A percentile compares a stretch with the other conserved stretches of the same genome.
These are phyloP conservation scores for Nakazawaea peltata DNA, from an alignment of 805 yeast genomes.

Conservation along the genomic window DNA sequence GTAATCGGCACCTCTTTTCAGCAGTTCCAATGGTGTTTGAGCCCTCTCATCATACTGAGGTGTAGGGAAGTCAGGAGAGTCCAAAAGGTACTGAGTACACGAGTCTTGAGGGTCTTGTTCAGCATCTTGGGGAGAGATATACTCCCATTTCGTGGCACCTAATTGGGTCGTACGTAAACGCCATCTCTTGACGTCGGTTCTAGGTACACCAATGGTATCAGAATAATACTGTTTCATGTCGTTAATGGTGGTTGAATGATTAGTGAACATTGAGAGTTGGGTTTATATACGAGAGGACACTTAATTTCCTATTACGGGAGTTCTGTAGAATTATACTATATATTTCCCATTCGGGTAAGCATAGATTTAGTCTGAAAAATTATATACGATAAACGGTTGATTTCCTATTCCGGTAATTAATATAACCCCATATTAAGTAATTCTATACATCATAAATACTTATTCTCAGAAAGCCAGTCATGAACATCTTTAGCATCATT, in stretches of 20 bases:
- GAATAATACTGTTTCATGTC: constrained; percentile 39
- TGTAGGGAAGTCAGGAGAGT: constrained; percentile 20
- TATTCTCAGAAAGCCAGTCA: too few species aligned
- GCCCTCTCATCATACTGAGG: constrained; percentile 25
- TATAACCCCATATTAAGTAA: too few species aligned
- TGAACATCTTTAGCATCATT: constrained; percentile 34
- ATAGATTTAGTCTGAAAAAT: not conserved
- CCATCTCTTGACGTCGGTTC: constrained; percentile 72
- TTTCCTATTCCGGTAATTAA: too few species aligned
- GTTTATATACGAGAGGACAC: too few species aligned
- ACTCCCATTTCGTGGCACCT: constrained; percentile 84
- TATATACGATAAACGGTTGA: too few species aligned
- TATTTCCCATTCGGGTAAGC: too few species aligned
- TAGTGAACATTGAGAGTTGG: too few species aligned
- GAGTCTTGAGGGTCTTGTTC: constrained; percentile 40
- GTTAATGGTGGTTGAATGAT: too few species aligned
- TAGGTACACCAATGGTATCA: constrained; percentile 58
- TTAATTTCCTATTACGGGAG: too few species aligned
- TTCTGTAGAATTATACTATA: too few species aligned
- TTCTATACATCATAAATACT: too few species aligned
- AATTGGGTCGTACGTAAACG: constrained; percentile 57
- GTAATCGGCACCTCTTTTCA: constrained; percentile 68
- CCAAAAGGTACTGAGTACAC: constrained; percentile 48
- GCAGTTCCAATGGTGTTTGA: constrained; percentile 47
- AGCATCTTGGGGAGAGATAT: constrained; percentile 32